phyloP scores from a whole-genome alignment of 345 rosid species.

The Eucalyptus marginata region DNA sequence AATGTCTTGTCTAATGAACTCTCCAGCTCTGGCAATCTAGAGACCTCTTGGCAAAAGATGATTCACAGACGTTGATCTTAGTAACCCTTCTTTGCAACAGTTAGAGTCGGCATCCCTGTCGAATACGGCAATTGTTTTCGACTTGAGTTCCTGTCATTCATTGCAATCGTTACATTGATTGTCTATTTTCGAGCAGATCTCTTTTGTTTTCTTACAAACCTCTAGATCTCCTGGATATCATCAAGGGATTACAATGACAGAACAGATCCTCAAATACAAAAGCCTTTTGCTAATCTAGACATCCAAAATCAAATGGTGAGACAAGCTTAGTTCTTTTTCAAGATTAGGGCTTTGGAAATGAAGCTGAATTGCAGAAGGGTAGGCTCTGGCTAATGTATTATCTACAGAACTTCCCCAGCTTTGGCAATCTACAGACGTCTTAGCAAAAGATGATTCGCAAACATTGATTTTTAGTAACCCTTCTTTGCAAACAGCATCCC shows the following conservation, averaged over 20 bases:
- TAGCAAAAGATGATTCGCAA: not conserved
- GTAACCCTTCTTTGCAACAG: not conserved
- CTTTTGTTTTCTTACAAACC: not conserved
- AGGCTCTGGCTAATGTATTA: not conserved
- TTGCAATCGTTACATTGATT: not conserved
- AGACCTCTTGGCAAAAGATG: not conserved
- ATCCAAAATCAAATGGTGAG: not conserved
- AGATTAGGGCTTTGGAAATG: not conserved
- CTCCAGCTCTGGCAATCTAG: not conserved
- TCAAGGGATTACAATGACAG: not conserved
- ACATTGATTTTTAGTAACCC: not conserved
- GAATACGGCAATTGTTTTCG: not conserved
- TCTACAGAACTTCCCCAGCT: not conserved
- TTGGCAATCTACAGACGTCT: not conserved
- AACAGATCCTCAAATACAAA: not conserved
- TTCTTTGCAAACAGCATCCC: not conserved
- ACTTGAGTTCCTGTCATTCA: not conserved
- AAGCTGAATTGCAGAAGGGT: not conserved
- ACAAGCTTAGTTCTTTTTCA: not conserved
- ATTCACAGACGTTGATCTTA: not conserved
- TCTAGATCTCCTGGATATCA: not conserved
- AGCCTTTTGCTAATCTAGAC: not conserved
- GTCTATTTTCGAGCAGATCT: not conserved
- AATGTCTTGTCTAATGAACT: not conserved
- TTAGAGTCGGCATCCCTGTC: not conserved